Evolutionary conservation across 2,329 filamentous ascomycete genomes (phyloP), one percentile per base, ranked within the genome.

Genomic region (Pseudogymnoascus pannorum): DNA sequence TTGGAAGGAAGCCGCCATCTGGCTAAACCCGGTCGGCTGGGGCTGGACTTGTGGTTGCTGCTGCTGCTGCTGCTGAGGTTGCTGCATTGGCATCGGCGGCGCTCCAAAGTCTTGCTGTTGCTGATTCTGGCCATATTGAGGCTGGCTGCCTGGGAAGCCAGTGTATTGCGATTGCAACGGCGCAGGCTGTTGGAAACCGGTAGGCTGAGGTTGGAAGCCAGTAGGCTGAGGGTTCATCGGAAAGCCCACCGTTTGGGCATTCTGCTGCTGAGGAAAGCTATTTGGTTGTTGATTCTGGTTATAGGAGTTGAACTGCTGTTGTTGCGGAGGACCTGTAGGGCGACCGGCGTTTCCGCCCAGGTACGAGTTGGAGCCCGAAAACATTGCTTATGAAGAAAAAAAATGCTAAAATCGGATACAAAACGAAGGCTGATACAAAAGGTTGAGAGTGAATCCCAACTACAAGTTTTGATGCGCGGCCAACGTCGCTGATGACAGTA

Each of bases 311-410:
- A 82, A 80, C 64, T 80, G 77, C 71, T 76, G 74, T 67, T 79
- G 80, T 77, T 79, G 79, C 65, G 80, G 85, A 71, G 84, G 83
- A 60, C 85, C 85, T 58, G 88, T 89, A 64, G 87, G 88, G 73
- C 88, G 84, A 79, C 81, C 88, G 73, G 87, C 91, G 74, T 82
- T 84, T 77, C 87, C 88, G 75, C 91, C 91, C 71, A 96, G 78
- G 75, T 87, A 97, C 66, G 89, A 87, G 79, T 89, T 95, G 67
- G 91, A 89, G 74, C 88, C 91, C 67, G 91, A 94, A 78, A 91
- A 97, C 93, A 97, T 97, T 76, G 71, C 72, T 42, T 65, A 61
- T 64, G 51, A 54, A 65, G 36, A 58, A 57, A 60, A 66, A 65
- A 22, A 36, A 58, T 36, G 57, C 31, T 38, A 38, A 58, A 40